These are phyloP conservation scores for Calocera viscosa DNA, from an alignment of 768 basidiomycete species.

Conservation along the genomic window DNA sequence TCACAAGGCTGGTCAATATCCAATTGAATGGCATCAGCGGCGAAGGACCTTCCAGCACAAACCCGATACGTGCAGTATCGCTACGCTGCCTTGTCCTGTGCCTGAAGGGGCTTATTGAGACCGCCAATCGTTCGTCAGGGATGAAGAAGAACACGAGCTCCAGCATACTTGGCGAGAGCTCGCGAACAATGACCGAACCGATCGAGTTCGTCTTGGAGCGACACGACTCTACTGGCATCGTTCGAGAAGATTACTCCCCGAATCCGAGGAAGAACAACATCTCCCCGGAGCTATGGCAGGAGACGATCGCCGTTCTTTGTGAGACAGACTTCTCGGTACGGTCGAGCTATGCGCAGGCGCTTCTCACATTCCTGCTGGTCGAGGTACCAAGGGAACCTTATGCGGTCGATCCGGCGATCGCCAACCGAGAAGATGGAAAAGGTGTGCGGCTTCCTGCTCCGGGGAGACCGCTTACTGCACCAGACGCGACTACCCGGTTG, in stretches of 20 bases:
- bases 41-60: constrained; percentile 27
- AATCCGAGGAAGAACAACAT: constrained; percentile 32
- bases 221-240: background rate
- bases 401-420: constrained; percentile 33
- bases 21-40: constrained; percentile 50
- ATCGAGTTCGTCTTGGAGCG: background rate
- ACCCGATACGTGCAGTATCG: constrained; percentile 45
- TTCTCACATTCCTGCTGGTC: constrained; percentile 62
- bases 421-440: constrained; percentile 25
- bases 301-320: constrained; percentile 73
- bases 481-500: constrained; percentile 52
- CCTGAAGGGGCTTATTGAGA: constrained; percentile 54
- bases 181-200: background rate
- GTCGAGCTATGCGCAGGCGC: constrained; percentile 56
- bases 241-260: background rate
- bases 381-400: constrained; percentile 53
- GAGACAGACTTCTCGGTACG: constrained; percentile 68
- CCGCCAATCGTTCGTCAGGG: constrained; percentile 38
- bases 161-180: constrained; percentile 2
- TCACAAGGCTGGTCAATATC: constrained; percentile 56
- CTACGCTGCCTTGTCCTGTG: constrained; percentile 58
- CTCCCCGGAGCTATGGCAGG: constrained; percentile 79
- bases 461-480: background rate
- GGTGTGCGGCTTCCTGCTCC: background rate
- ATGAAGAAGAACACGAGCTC: background rate